A percentile compares a stretch with the other conserved stretches of the same genome.
Conservation (phyloP, 2,329 filamentous ascomycete genomes). For the Clarireedia paspali region DNA sequence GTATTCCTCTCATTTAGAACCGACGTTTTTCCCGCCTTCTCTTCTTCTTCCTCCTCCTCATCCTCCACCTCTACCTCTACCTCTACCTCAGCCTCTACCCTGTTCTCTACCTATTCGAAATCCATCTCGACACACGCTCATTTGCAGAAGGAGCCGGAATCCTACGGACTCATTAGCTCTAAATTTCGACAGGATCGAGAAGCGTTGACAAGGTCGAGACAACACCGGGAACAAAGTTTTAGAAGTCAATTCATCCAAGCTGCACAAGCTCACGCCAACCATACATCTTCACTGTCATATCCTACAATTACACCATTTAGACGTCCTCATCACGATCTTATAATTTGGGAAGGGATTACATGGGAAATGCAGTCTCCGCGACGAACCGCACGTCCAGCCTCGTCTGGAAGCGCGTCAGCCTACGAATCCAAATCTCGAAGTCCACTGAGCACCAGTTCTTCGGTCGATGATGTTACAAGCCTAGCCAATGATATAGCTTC, state of each 20-base stretch:
- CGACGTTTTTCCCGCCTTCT: not conserved
- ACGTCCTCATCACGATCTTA: conserved; percentile 1
- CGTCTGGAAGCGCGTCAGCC: conserved; percentile 15
- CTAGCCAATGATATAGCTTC: conserved; percentile 19
- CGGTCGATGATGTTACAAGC: conserved; percentile 18
- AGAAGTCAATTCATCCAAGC: conserved; percentile 1
- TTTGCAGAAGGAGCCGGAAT: conserved; percentile 1
- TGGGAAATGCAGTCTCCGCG: conserved; percentile 19
- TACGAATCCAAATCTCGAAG: conserved; percentile 24
- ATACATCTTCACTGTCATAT: conserved; percentile 16
- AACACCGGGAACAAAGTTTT: conserved; percentile 3
- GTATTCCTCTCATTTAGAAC: not conserved
- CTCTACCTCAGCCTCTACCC: not conserved
- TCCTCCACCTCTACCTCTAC: not conserved
- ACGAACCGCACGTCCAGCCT: conserved; percentile 12
- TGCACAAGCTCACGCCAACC: conserved; percentile 1
- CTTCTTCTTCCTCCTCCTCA: not conserved
- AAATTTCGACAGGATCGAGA: conserved; percentile 4
- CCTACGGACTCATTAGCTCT: not conserved
- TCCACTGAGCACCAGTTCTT: conserved; percentile 23
- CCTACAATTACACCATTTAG: conserved; percentile 15
- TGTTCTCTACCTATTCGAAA: not conserved
- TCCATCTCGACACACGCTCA: not conserved
- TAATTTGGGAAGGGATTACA: conserved; percentile 6
- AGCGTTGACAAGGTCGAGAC: not conserved